Evolutionary conservation across 2,329 filamentous ascomycete species (phyloP).

Genomic region (Venturia oleaginea): DNA sequence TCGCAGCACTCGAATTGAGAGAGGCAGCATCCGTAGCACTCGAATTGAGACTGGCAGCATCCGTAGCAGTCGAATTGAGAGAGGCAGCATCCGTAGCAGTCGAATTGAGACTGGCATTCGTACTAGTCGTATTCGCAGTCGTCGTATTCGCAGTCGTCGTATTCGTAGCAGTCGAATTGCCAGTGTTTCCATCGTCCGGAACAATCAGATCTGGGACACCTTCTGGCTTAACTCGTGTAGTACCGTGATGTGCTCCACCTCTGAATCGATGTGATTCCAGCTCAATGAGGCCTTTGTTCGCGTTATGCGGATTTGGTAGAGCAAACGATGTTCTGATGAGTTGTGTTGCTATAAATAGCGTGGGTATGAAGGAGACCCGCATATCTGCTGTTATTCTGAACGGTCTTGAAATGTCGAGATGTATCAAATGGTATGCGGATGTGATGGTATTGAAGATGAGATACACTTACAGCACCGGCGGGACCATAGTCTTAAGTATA

Average conservation of each 20-base stretch:
- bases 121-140: too few relatives aligned
- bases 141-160: too few relatives aligned
- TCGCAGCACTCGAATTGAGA: too few relatives aligned
- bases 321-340: slow-evolving; percentile 15
- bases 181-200: too few relatives aligned
- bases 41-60: too few relatives aligned
- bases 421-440: not conserved
- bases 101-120: too few relatives aligned
- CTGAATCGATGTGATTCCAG: not conserved
- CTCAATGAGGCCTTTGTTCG: not conserved
- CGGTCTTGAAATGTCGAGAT: not conserved
- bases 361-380: not conserved
- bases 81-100: too few relatives aligned
- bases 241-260: not conserved
- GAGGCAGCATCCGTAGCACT: too few relatives aligned
- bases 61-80: too few relatives aligned
- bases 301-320: not conserved
- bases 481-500: not conserved
- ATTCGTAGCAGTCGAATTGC: too few relatives aligned
- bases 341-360: not conserved
- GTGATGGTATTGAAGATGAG: not conserved
- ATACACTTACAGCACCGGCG: not conserved
- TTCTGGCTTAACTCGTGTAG: too few relatives aligned
- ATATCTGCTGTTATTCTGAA: not conserved
- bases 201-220: too few relatives aligned